Percentiles rank a stretch among this genome's conserved stretches.
phyloP scores from a whole-genome alignment of 257 asterid genomes.

The Verbascum thapsus region DNA sequence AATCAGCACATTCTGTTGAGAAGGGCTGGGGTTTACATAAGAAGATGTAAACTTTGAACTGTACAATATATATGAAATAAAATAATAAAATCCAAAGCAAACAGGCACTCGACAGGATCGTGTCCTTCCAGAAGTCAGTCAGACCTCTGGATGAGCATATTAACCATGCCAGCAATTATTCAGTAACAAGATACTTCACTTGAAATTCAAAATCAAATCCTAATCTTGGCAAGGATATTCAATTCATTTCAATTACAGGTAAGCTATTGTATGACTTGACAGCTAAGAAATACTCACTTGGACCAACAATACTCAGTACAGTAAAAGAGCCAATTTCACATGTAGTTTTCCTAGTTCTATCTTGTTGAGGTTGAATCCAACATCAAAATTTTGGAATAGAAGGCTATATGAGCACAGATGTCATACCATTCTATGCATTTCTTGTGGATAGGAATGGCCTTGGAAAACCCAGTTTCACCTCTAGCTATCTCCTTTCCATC shows the following conservation, averaged over 20 bases:
- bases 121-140: conserved; percentile 9
- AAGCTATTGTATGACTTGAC: not conserved
- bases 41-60: conserved; percentile 3
- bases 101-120: not conserved
- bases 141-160: not conserved
- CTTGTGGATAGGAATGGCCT: conserved; percentile 62
- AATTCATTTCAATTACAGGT: conserved; percentile 4
- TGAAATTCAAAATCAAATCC: not conserved
- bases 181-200: not conserved
- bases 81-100: not conserved
- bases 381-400: conserved; percentile 2
- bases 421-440: conserved; percentile 90
- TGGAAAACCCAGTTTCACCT: conserved; percentile 40
- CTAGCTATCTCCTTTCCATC: conserved; percentile 68
- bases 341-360: not conserved
- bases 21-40: conserved; percentile 1
- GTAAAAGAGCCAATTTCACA: conserved; percentile 6
- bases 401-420: conserved; percentile 12
- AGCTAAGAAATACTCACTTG: conserved; percentile 1
- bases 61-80: not conserved
- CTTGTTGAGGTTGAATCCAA: not conserved
- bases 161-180: conserved; percentile 1
- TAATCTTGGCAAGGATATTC: not conserved
- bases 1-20: conserved; percentile 9
- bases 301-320: not conserved